Conservation (phyloP, 441 rosid genomes). For the Pelargonium citronellum region DNA sequence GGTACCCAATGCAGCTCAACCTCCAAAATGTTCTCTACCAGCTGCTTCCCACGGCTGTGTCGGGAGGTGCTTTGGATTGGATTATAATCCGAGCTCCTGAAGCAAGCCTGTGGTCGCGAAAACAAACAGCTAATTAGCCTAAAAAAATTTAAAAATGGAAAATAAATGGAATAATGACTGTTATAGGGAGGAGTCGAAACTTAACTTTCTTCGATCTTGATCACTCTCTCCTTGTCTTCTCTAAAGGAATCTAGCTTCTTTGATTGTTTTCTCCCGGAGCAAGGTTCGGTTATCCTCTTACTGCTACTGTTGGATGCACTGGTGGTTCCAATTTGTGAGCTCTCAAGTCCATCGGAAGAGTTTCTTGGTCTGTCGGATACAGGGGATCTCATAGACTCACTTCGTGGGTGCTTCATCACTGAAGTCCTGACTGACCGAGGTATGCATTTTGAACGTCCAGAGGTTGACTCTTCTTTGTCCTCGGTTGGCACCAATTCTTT, state of each 20-base stretch:
- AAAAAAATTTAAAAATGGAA: neutral
- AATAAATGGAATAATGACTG: neutral
- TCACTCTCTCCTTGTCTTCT: slow-evolving; percentile 59
- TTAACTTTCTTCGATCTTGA: slow-evolving; percentile 90
- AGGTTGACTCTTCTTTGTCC: slow-evolving; percentile 40
- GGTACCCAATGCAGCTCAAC: slow-evolving; percentile 9
- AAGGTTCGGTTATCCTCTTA: slow-evolving; percentile 49
- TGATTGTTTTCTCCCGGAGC: slow-evolving; percentile 28
- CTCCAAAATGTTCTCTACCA: slow-evolving; percentile 20
- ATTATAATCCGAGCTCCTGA: slow-evolving; percentile 97
- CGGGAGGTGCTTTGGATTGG: slow-evolving; percentile 51
- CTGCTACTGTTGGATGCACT: slow-evolving; percentile 39
- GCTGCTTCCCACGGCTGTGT: slow-evolving; percentile 30
- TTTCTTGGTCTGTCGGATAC: slow-evolving; percentile 49
- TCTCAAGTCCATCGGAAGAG: slow-evolving; percentile 44
- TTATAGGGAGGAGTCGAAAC: slow-evolving; percentile 30
- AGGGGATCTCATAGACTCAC: slow-evolving; percentile 66
- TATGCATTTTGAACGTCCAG: slow-evolving; percentile 54
- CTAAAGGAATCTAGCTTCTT: slow-evolving; percentile 50
- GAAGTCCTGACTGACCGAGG: slow-evolving; percentile 56
- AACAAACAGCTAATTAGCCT: slow-evolving; percentile 16
- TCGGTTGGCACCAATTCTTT: slow-evolving; percentile 46
- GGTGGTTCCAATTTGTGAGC: slow-evolving; percentile 21
- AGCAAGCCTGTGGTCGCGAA: slow-evolving; percentile 73
- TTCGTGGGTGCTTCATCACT: slow-evolving; percentile 44